Conservation (phyloP, 2,329 filamentous ascomycete species). For the Fusarium pseudonygamai region DNA sequence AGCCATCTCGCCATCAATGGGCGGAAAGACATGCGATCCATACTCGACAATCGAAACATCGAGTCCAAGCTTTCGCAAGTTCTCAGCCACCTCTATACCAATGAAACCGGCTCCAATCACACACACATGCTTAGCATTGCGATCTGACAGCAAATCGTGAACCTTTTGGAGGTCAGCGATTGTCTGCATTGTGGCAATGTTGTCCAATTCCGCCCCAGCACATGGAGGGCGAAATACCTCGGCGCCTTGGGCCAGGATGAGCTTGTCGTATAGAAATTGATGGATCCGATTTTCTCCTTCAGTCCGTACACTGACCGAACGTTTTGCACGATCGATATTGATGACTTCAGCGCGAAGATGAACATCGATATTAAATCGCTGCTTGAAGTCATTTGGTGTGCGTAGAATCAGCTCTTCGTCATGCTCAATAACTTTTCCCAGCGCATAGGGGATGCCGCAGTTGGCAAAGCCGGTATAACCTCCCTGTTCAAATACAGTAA, state of each 20-base stretch:
- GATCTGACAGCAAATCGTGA: not conserved
- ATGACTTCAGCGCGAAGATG: not conserved
- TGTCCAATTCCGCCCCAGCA: not conserved
- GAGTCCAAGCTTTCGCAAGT: not conserved
- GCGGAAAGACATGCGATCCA: not conserved
- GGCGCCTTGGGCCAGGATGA: not conserved
- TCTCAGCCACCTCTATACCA: not conserved
- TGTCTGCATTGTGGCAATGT: not conserved
- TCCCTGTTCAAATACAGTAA: not conserved
- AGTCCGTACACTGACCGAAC: not conserved
- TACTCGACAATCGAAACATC: not conserved
- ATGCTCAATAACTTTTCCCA: not conserved
- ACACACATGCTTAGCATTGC: not conserved
- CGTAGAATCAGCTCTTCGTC: not conserved
- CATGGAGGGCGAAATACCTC: not conserved
- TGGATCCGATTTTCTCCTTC: not conserved
- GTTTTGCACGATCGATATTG: not conserved
- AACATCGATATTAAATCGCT: not conserved
- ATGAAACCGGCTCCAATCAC: not conserved
- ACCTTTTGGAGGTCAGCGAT: not conserved
- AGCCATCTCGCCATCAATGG: not conserved
- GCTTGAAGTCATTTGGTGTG: not conserved
- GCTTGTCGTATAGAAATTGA: not conserved
- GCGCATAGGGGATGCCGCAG: not conserved
- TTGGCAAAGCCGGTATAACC: not conserved